phyloP scores from a whole-genome alignment of 306 rosid genomes.

The Prinsepia uniflora region DNA sequence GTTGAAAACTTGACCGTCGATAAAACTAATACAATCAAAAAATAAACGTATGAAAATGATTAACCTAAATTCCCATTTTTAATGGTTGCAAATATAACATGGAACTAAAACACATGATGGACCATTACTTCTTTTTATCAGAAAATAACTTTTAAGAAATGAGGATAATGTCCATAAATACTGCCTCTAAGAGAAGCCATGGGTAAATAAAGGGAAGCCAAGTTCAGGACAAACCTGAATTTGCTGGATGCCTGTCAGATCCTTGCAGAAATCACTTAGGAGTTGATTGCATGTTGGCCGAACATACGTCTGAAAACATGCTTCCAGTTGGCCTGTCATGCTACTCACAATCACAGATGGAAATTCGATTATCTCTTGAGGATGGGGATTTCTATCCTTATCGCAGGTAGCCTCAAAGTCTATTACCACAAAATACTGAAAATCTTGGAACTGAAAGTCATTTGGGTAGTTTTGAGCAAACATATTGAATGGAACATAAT shows the following conservation, averaged over 20 bases:
- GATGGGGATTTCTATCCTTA: slow-evolving; percentile 80
- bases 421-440: slow-evolving; percentile 92
- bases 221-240: slow-evolving; percentile 66
- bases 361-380: slow-evolving; percentile 93
- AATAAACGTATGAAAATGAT: neutral
- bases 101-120: neutral
- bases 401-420: slow-evolving; percentile 97
- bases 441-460: slow-evolving; percentile 69
- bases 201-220: slow-evolving; percentile 17
- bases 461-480: slow-evolving; percentile 57
- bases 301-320: slow-evolving; percentile 89
- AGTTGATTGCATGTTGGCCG: slow-evolving; percentile 82
- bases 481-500: slow-evolving; percentile 56
- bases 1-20: neutral
- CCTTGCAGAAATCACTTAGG: slow-evolving; percentile 87
- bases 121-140: neutral
- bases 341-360: slow-evolving; percentile 95
- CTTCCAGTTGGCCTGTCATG: slow-evolving; percentile 85
- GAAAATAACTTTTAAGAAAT: neutral
- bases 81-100: neutral
- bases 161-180: neutral
- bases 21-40: neutral
- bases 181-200: neutral
- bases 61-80: neutral
- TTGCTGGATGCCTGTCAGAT: slow-evolving; percentile 92